These are phyloP conservation scores for Gossypium anomalum DNA, from an alignment of 345 rosid genomes.

Conservation along the genomic window DNA sequence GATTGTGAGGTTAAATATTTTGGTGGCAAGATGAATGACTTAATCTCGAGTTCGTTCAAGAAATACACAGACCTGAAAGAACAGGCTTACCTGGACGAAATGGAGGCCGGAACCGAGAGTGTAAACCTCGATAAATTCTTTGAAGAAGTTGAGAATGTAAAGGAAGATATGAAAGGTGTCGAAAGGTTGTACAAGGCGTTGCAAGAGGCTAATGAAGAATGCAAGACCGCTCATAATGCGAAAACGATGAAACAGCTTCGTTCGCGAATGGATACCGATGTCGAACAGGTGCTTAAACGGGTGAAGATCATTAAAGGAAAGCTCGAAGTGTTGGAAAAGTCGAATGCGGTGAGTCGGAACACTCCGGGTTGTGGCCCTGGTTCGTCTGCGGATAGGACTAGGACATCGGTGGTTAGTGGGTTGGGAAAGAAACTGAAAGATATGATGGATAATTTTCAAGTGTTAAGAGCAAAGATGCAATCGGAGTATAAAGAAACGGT, in stretches of 20 bases:
- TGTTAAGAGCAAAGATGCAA: slow-evolving; percentile 47
- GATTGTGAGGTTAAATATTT: background rate
- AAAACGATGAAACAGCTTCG: slow-evolving; percentile 58
- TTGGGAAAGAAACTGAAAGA: slow-evolving; percentile 73
- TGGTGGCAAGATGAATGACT: slow-evolving; percentile 62
- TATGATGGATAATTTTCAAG: slow-evolving; percentile 71
- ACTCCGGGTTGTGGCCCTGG: slow-evolving; percentile 76
- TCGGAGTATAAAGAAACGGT: slow-evolving; percentile 71
- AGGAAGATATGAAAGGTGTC: slow-evolving; percentile 55
- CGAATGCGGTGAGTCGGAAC: slow-evolving; percentile 53
- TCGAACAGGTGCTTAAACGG: slow-evolving; percentile 54
- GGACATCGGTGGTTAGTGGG: slow-evolving; percentile 68
- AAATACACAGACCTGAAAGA: slow-evolving; percentile 59
- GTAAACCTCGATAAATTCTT: slow-evolving; percentile 73
- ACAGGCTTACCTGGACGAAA: slow-evolving; percentile 51
- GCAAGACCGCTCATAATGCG: slow-evolving; percentile 57
- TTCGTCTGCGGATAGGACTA: slow-evolving; percentile 75
- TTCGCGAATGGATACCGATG: slow-evolving; percentile 57
- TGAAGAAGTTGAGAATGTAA: slow-evolving; percentile 65
- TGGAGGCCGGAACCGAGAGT: slow-evolving; percentile 60
- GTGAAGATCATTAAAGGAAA: slow-evolving; percentile 63
- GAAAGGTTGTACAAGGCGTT: slow-evolving; percentile 56
- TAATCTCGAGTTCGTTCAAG: slow-evolving; percentile 77
- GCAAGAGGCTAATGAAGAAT: slow-evolving; percentile 74
- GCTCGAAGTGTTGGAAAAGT: slow-evolving; percentile 64